These are phyloP conservation scores for Andrographis paniculata DNA, from an alignment of 305 asterid genomes.

Conservation along the genomic window DNA sequence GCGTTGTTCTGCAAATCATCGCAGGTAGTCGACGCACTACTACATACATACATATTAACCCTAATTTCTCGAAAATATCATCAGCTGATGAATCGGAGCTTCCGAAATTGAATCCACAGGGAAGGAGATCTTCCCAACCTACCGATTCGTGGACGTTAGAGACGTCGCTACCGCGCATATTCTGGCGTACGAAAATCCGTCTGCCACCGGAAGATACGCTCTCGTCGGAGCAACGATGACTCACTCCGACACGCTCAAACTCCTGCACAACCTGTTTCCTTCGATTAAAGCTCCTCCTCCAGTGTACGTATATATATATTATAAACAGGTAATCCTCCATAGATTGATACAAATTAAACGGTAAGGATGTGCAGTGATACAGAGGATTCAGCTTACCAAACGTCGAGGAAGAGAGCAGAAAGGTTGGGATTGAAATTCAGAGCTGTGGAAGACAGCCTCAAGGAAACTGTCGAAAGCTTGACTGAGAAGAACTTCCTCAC, in stretches of 20 bases:
- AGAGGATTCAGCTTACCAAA: conserved; percentile 12
- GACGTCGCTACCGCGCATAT: conserved; percentile 43
- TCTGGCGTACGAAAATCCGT: conserved; percentile 30
- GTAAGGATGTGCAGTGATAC: conserved; percentile 8
- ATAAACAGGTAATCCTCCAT: no score
- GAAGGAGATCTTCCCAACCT: conserved; percentile 18
- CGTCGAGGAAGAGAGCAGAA: conserved; percentile 22
- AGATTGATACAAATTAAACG: neutral
- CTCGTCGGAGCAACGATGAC: conserved; percentile 28
- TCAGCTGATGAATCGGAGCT: no score
- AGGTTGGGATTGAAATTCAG: conserved; percentile 17
- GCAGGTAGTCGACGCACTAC: conserved; percentile 1
- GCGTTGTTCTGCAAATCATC: conserved; percentile 7
- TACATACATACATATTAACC: neutral
- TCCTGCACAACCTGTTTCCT: neutral
- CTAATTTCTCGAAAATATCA: neutral
- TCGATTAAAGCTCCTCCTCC: neutral
- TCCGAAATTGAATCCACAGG: neutral
- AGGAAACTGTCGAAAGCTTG: conserved; percentile 18
- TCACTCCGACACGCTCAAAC: conserved; percentile 1
- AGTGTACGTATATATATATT: no score
- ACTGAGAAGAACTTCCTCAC: conserved; percentile 17
- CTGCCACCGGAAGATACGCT: conserved; percentile 33
- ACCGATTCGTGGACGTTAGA: conserved; percentile 37
- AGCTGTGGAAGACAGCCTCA: conserved; percentile 20